phyloP scores from a whole-genome alignment of 768 basidiomycete genomes.

The Tephrocybe sp. region DNA sequence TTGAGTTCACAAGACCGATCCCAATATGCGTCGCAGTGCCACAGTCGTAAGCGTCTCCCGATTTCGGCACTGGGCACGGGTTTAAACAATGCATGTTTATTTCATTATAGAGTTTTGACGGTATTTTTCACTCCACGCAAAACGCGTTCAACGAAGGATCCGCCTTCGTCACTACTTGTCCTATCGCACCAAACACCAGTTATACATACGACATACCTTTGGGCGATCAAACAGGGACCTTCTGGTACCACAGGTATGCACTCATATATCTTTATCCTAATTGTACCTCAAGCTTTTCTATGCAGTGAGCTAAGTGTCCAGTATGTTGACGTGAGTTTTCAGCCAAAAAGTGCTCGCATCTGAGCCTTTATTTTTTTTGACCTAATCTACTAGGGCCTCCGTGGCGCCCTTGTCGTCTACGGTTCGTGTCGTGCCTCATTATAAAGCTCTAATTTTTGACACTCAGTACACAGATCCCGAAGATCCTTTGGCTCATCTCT shows the following conservation, averaged over 20 bases:
- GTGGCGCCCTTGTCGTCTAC: slow-evolving; percentile 32
- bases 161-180: slow-evolving; percentile 43
- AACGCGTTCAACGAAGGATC: slow-evolving; percentile 31
- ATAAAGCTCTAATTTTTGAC: not conserved
- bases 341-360: too few relatives aligned
- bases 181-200: slow-evolving; percentile 32
- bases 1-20: slow-evolving; percentile 20
- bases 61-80: not conserved
- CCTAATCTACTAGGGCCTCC: slow-evolving; percentile 28
- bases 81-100: not conserved
- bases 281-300: not conserved
- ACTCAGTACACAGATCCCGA: slow-evolving; percentile 7
- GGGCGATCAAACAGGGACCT: slow-evolving; percentile 38
- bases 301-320: slow-evolving; percentile 24
- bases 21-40: slow-evolving; percentile 27
- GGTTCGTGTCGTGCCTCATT: slow-evolving; percentile 15
- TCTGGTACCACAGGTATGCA: slow-evolving; percentile 33
- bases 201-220: slow-evolving; percentile 35
- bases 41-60: slow-evolving; percentile 18
- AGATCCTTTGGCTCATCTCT: slow-evolving; percentile 12
- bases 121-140: slow-evolving; percentile 21
- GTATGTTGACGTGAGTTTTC: slow-evolving; percentile 24
- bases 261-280: not conserved
- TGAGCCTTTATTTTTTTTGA: not conserved
- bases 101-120: slow-evolving; percentile 23